Evolutionary conservation across 2,329 filamentous ascomycete genomes (phyloP), one percentile per base, ranked within the genome.

Genomic region (Endothia cerciana): DNA sequence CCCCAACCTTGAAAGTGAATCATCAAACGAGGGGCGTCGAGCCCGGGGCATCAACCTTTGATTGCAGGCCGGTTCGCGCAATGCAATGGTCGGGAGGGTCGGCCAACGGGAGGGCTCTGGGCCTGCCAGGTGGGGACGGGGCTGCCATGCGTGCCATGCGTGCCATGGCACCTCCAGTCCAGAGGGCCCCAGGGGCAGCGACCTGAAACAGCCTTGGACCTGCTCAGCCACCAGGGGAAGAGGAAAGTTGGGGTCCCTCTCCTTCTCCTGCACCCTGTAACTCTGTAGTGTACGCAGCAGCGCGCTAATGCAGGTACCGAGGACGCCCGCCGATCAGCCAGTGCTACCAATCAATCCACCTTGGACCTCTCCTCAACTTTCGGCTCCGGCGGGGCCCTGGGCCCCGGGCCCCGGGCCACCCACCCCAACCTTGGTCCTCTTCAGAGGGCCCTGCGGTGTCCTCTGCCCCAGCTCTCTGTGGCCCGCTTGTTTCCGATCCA

Each of bases 151-250:
- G n/a, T n/a, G n/a, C n/a, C n/a, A n/a, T n/a, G n/a, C n/a, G n/a
- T n/a, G n/a, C 25, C 55, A 10, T n/a, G 55, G n/a, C 28, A 41
- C 36, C 33, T 19, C 25, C 40, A 51, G 57, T 15, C 22, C 22
- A 45, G 57, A n/a, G 57, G 38, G n/a, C n/a, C 25, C 57, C 15
- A 43, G 38, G 45, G 25, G 38, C 25, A 6, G 30, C 57, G 7
- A 30, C 25, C 13, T 66, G 61, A 66, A 66, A 64, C 65, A 66
- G 45, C 43, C 56, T 45, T 10, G 43, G 60, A 64, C 61, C 41
- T 66, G 65, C 65, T 67, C 65, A 67, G 65, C 65, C 65, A 65
- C 65, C 65, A 49, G 65, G 61, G 49, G 60, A 64, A 61, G 28
- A 43, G 17, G 10, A 55, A 33, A 25, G 38, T 56, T 22, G 53